Conservation (phyloP, 257 asterid species). For the Salvia miltiorrhiza region DNA sequence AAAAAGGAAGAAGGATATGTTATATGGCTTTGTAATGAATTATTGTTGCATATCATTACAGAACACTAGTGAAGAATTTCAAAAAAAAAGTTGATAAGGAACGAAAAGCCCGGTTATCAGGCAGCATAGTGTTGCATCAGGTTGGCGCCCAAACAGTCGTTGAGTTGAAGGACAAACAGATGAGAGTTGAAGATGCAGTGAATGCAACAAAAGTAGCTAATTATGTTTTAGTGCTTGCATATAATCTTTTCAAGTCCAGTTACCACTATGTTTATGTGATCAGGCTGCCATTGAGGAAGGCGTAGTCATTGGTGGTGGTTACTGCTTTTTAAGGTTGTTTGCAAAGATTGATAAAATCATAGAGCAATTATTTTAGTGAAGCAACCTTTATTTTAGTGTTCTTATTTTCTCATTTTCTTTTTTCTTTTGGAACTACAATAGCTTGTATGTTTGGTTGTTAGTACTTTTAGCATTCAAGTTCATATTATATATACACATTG, state of each 20-base stretch:
- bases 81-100: constrained; percentile 71
- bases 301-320: constrained; percentile 83
- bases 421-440: too few relatives aligned
- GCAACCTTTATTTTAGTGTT: too few relatives aligned
- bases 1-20: too few relatives aligned
- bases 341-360: constrained; percentile 51
- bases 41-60: constrained; percentile 29
- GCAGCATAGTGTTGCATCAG: constrained; percentile 75
- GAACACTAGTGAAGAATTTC: constrained; percentile 72
- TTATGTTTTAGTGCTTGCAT: background rate
- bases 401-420: too few relatives aligned
- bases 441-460: too few relatives aligned
- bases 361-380: constrained; percentile 38
- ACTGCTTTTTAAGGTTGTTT: constrained; percentile 76
- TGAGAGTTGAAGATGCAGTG: constrained; percentile 82
- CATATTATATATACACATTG: too few relatives aligned
- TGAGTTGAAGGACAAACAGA: constrained; percentile 79
- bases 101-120: constrained; percentile 79
- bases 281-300: constrained; percentile 95
- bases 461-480: too few relatives aligned
- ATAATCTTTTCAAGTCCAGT: background rate
- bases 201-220: constrained; percentile 82
- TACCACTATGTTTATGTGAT: background rate
- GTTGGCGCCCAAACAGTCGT: constrained; percentile 88
- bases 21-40: background rate